A percentile compares a stretch with the other conserved stretches of the same genome.
Conservation (phyloP, 306 rosid species). For the Vigna angularis region DNA sequence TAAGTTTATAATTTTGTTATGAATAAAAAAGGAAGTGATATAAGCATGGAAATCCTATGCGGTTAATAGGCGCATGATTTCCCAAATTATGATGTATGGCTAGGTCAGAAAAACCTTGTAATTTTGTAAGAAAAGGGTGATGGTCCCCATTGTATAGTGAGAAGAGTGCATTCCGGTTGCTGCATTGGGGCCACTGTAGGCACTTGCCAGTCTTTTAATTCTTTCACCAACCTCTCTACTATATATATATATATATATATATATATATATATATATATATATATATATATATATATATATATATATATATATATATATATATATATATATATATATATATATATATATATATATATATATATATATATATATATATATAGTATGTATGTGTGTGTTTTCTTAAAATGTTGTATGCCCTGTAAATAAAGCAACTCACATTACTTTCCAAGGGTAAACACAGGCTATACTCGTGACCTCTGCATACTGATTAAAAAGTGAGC, state of each 20-base stretch:
- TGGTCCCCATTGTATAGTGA: constrained; percentile 42
- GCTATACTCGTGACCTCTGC: constrained; percentile 8
- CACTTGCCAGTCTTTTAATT: constrained; percentile 40
- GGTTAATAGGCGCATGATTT: no score
- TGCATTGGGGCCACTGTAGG: constrained; percentile 38
- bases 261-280: no score
- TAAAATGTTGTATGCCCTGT: not conserved
- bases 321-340: no score
- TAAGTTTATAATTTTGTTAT: not conserved
- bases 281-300: no score
- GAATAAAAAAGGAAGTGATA: not conserved
- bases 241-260: no score
- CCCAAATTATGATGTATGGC: no score
- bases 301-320: no score
- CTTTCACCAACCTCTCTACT: constrained; percentile 42
- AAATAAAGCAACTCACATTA: constrained; percentile 39
- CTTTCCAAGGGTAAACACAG: constrained; percentile 8
- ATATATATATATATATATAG: no score
- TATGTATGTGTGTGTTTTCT: not conserved
- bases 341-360: no score
- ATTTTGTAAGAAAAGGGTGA: constrained; percentile 31
- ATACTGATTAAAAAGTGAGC: not conserved
- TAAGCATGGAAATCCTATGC: not conserved
- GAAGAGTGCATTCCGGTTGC: constrained; percentile 52
- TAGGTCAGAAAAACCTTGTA: not conserved